phyloP scores from a whole-genome alignment of 306 rosid species.

The Leucaena leucocephala region DNA sequence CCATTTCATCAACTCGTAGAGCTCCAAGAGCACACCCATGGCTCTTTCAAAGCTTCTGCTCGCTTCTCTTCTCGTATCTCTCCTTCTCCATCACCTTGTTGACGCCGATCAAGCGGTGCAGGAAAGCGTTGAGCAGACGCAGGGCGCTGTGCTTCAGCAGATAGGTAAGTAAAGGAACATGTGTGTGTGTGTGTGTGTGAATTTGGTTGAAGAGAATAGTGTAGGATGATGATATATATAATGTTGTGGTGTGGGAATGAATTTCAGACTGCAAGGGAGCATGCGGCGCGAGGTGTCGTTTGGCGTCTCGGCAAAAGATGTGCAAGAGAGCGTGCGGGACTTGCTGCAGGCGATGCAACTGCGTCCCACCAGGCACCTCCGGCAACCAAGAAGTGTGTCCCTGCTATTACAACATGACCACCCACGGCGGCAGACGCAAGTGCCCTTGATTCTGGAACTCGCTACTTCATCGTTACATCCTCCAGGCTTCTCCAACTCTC shows the following conservation, averaged over 20 bases:
- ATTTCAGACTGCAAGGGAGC: conserved; percentile 54
- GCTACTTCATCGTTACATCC: too few relatives aligned
- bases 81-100: conserved; percentile 34
- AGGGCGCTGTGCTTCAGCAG: conserved; percentile 37
- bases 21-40: conserved; percentile 36
- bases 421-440: conserved; percentile 70
- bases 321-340: conserved; percentile 76
- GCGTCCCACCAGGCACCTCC: conserved; percentile 77
- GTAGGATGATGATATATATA: not conserved
- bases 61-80: conserved; percentile 50
- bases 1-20: conserved; percentile 14
- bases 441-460: conserved; percentile 51
- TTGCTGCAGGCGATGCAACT: conserved; percentile 63
- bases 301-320: conserved; percentile 53
- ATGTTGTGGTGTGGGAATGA: not conserved
- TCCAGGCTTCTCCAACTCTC: too few relatives aligned
- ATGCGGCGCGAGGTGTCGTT: conserved; percentile 55
- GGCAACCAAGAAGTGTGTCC: conserved; percentile 69
- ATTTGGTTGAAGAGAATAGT: not conserved
- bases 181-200: not conserved
- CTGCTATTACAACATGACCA: conserved; percentile 66
- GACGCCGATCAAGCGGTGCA: conserved; percentile 38
- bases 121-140: conserved; percentile 31
- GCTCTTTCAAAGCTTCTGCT: conserved; percentile 49
- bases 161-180: conserved; percentile 7